Evolutionary conservation across 371 early-diverging fungal genomes (phyloP), one percentile per base, ranked within the genome.

Genomic region (Entomophthora muscae): DNA sequence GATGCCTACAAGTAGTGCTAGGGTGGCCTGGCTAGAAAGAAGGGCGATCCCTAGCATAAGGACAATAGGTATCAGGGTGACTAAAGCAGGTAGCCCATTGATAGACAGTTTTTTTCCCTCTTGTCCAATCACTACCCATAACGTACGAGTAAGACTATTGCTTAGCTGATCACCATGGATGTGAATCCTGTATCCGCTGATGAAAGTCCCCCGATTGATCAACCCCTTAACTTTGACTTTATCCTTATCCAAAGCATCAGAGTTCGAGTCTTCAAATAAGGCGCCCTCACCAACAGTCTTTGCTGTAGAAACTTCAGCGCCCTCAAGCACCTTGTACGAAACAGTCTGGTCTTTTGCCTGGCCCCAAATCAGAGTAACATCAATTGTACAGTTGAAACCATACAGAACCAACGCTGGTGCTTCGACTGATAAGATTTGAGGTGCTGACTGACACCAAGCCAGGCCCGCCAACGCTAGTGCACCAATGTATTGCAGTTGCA

Each of bases 61-160:
- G 2, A 64, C 26, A 30, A 64, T 57, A 2, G 64, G 64, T 27
- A 64, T 1, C 21, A 64, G 27, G n/a, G 64, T 64, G 21, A 64
- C 57, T n/a, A 28, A 30, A 10, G 31, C 64, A 3, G 64, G 64
- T n/a, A 64, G 24, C 31, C 57, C 58, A 29, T 64, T 53, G 21
- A 57, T 27, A 17, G 5, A 10, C 17, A 10, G 5, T 10, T 5
- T 17, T 5, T 5, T 42, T 5, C 10, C 17, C 5, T 42, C 17
- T 5, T 42, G 10, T 17, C 42, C 42, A 17, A 42, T 17, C 42
- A 10, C 17, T 17, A 42, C 10, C 42, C 42, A 42, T 17, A 42
- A 17, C 10, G 42, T 42, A 42, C 42, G 42, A 5, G 42, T 10
- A 17, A 42, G 5, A 17, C 42, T 5, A 17, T 42, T 42, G 42